phyloP scores from a whole-genome alignment of 2,329 filamentous ascomycete species.

The Chaetomium sp. region DNA sequence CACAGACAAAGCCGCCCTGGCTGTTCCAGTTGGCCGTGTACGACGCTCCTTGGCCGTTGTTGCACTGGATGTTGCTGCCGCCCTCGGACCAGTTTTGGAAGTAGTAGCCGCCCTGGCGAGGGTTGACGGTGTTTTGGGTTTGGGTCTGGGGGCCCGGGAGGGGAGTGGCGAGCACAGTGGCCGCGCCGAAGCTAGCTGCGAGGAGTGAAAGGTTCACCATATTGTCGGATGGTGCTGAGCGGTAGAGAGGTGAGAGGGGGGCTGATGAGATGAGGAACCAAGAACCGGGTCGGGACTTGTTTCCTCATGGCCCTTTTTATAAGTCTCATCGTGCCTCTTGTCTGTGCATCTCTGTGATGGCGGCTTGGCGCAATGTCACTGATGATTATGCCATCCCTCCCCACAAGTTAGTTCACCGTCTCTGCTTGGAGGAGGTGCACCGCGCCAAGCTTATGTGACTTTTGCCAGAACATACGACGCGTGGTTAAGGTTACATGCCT shows the following conservation, averaged over 20 bases:
- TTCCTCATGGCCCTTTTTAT: background rate
- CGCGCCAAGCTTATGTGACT: background rate
- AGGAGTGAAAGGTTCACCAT: constrained; percentile 14
- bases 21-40: constrained; percentile 41
- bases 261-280: background rate
- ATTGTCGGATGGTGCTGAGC: background rate
- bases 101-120: constrained; percentile 28
- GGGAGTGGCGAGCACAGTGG: constrained; percentile 4
- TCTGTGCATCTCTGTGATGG: too few species aligned
- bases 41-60: constrained; percentile 34
- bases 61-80: constrained; percentile 34
- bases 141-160: background rate
- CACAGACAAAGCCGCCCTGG: constrained; percentile 48
- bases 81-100: constrained; percentile 41
- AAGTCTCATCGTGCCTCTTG: background rate
- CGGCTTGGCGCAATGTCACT: too few species aligned
- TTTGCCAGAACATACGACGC: background rate
- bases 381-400: too few species aligned
- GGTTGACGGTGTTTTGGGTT: constrained; percentile 13
- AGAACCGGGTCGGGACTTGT: background rate
- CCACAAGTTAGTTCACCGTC: too few species aligned
- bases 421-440: background rate
- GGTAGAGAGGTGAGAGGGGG: background rate
- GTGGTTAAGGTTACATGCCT: background rate
- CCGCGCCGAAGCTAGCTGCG: background rate